phyloP scores from a whole-genome alignment of 768 basidiomycete species.

The Pleurotus tuber-regium region DNA sequence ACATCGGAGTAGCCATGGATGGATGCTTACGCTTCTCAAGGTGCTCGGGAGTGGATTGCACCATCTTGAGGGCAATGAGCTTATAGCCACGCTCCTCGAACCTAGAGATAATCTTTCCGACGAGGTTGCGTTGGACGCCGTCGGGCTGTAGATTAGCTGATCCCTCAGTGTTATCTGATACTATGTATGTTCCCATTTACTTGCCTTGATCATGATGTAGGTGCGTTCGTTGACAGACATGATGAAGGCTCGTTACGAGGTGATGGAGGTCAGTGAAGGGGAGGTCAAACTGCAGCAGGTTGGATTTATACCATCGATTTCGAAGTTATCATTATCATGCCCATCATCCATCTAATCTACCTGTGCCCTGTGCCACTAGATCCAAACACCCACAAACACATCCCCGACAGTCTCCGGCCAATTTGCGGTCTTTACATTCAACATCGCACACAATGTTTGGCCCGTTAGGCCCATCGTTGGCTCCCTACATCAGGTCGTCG shows the following conservation, averaged over 20 bases:
- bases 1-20: no score
- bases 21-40: constrained; percentile 88
- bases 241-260: constrained; percentile 26
- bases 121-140: constrained; percentile 94
- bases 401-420: constrained; percentile 6
- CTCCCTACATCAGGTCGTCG: constrained; percentile 69
- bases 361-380: neutral
- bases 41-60: constrained; percentile 73
- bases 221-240: constrained; percentile 86
- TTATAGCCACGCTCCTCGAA: constrained; percentile 99
- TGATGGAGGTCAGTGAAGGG: constrained; percentile 26
- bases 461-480: constrained; percentile 72
- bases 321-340: constrained; percentile 6
- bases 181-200: constrained; percentile 10
- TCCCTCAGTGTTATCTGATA: constrained; percentile 4
- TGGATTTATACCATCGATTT: constrained; percentile 7
- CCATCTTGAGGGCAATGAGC: constrained; percentile 92
- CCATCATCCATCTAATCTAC: neutral
- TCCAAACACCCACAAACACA: constrained; percentile 11
- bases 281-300: neutral
- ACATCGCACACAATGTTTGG: constrained; percentile 42
- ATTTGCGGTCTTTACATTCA: constrained; percentile 6
- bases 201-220: constrained; percentile 99
- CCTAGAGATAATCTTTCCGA: constrained; percentile 92
- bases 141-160: constrained; percentile 65